Evolutionary conservation across 1,284 basidiomycete species (phyloP), one percentile per base, ranked within the genome.

Genomic region (Coniferiporia sulphurascens): DNA sequence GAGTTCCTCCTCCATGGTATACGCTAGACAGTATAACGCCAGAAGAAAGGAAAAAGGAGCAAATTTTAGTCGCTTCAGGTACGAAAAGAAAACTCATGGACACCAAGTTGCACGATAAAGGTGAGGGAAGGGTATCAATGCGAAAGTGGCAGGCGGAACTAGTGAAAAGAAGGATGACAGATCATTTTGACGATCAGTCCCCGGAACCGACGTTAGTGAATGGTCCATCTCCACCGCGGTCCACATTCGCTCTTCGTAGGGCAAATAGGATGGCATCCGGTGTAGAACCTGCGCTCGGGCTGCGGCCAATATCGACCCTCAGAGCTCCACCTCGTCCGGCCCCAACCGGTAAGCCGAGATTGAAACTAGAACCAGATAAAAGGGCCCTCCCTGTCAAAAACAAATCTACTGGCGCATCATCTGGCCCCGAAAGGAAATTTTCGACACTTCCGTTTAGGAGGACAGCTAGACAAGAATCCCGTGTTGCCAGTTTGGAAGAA

Each of bases 1-100:
- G 58, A 43, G 27, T 34, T 41, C 52, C 52, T 13, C 36, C 48
- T 19, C 38, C 46, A 17, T 59, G 58, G 58, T 38, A 38, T 19
- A 22, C n/a, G 1, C 22, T 59, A 10, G 58, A 59, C 17, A 36
- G 45, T 17, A 22, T 59, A 12, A 55, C 45, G 4, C 50, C 50
- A 27, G 44, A 52, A 22, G 9, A 32, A 19, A 27, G 34, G 6
- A 19, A 22, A 15, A 15, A 17, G 34, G 27, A 45, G 27, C 4
- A 55, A 8, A 13, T 27, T 9, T 7, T 15, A 4, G 1, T n/a
- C 48, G 17, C 15, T 38, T 41, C 17, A 17, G 44, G 45, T 19
- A 13, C 35, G 21, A 54, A 43, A 45, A 48, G 34, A 32, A 43
- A 48, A 27, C 19, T 9, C 19, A n/a, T 17, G 15, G 44, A 19